Evolutionary conservation across 2,329 filamentous ascomycete genomes (phyloP).

Genomic region (Arthrinium phaeospermum): DNA sequence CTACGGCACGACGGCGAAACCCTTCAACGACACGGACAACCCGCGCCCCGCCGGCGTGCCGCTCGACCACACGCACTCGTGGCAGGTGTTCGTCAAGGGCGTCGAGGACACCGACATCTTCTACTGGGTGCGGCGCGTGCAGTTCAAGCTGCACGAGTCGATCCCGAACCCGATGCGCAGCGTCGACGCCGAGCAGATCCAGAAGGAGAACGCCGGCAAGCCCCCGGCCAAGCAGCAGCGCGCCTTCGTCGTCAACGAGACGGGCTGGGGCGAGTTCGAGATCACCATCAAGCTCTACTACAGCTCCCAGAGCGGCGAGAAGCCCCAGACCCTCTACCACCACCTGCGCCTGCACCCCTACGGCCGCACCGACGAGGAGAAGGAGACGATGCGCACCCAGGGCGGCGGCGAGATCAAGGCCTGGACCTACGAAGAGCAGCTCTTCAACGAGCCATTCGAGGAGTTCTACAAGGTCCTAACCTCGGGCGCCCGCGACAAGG

Average conservation of each 20-base stretch:
- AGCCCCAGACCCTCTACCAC: slow-evolving; percentile 94
- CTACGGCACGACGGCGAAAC: slow-evolving; percentile 80
- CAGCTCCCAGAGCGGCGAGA: slow-evolving; percentile 84
- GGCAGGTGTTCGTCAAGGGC: slow-evolving; percentile 92
- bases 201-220: slow-evolving; percentile 37
- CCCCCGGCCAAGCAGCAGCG: slow-evolving; percentile 56
- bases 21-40: slow-evolving; percentile 78
- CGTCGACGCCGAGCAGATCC: slow-evolving; percentile 46
- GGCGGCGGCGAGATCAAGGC: slow-evolving; percentile 70
- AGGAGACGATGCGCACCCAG: slow-evolving; percentile 63
- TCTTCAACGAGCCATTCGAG: slow-evolving; percentile 97
- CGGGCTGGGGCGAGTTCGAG: slow-evolving; percentile 97
- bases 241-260: slow-evolving; percentile 82
- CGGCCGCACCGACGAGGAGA: slow-evolving; percentile 79
- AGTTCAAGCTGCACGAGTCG: slow-evolving; percentile 98
- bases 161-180: slow-evolving; percentile 90
- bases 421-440: slow-evolving; percentile 89
- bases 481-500: slow-evolving; percentile 65
- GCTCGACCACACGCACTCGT: slow-evolving; percentile 93
- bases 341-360: slow-evolving; percentile 91
- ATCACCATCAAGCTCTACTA: slow-evolving; percentile 97
- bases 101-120: slow-evolving; percentile 89
- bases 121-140: slow-evolving; percentile 95
- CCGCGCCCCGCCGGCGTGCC: slow-evolving; percentile 79
- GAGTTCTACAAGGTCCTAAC: slow-evolving; percentile 89